Evolutionary conservation across 768 basidiomycete species (phyloP).

Genomic region (Ramaria rubella): DNA sequence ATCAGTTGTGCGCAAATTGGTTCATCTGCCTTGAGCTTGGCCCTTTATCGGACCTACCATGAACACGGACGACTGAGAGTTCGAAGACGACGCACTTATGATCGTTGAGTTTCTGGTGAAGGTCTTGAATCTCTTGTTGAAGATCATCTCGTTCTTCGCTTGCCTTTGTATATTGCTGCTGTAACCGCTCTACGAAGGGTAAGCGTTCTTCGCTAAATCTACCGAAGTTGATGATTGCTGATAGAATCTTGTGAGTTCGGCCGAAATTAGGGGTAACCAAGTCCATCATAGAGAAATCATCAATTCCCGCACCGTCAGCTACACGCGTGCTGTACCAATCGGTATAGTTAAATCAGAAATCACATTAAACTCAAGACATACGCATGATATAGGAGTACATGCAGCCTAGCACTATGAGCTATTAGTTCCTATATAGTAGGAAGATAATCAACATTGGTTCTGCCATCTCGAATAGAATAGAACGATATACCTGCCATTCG

Average conservation of each 20-base stretch:
- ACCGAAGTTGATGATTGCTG: slow-evolving; percentile 89
- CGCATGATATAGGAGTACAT: slow-evolving; percentile 67
- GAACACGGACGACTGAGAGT: neutral
- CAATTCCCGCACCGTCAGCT: slow-evolving; percentile 63
- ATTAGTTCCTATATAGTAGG: slow-evolving; percentile 54
- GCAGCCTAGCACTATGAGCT: slow-evolving; percentile 48
- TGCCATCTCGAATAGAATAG: neutral
- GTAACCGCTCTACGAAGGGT: slow-evolving; percentile 53
- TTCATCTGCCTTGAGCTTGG: slow-evolving; percentile 61
- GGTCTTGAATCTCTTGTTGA: slow-evolving; percentile 44
- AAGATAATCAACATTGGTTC: neutral
- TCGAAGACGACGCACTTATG: neutral
- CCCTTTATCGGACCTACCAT: slow-evolving; percentile 30
- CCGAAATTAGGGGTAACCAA: slow-evolving; percentile 64
- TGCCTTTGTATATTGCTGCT: slow-evolving; percentile 50
- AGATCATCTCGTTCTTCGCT: slow-evolving; percentile 57
- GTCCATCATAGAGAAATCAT: slow-evolving; percentile 73
- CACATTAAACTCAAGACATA: slow-evolving; percentile 24
- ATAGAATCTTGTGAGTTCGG: slow-evolving; percentile 69
- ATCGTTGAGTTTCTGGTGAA: slow-evolving; percentile 5
- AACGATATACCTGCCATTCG: slow-evolving; percentile 44
- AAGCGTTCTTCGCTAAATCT: slow-evolving; percentile 79
- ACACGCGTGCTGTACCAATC: slow-evolving; percentile 49
- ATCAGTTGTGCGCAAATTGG: slow-evolving; percentile 56
- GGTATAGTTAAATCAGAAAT: neutral